phyloP scores from a whole-genome alignment of 2,329 filamentous ascomycete genomes.

The Colletotrichum lupini region DNA sequence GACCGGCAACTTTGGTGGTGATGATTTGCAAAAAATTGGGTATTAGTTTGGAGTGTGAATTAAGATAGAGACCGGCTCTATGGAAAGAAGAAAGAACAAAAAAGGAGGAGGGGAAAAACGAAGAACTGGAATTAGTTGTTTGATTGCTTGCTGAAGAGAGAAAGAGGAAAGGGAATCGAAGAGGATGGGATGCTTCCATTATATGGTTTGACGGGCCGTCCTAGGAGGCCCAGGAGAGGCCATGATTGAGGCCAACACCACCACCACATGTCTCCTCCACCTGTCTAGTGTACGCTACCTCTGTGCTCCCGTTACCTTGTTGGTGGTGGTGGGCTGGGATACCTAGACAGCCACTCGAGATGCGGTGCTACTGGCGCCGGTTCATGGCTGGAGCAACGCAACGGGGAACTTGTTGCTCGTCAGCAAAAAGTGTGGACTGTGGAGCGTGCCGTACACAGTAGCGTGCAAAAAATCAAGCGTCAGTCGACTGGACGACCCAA shows the following conservation, averaged over 20 bases:
- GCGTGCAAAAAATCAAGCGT: conserved; percentile 23
- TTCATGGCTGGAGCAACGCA: conserved; percentile 28
- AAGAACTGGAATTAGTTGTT: conserved; percentile 64
- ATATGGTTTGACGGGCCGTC: conserved; percentile 34
- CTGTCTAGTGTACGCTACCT: not conserved
- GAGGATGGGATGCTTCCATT: conserved; percentile 50
- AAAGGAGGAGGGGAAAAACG: conserved; percentile 57
- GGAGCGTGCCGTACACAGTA: conserved; percentile 19
- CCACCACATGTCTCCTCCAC: not conserved
- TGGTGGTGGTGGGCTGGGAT: conserved; percentile 8
- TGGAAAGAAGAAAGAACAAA: conserved; percentile 51
- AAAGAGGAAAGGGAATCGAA: conserved; percentile 56
- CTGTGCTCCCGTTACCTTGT: not conserved
- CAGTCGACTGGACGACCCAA: conserved; percentile 29
- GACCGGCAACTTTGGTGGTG: conserved; percentile 51
- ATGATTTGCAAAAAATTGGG: conserved; percentile 40
- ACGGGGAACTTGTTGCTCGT: conserved; percentile 12
- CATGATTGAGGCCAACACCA: conserved; percentile 17
- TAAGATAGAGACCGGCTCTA: conserved; percentile 67
- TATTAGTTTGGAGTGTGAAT: conserved; percentile 38
- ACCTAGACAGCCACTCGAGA: conserved; percentile 21
- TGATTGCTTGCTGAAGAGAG: conserved; percentile 74
- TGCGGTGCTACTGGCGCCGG: conserved; percentile 29
- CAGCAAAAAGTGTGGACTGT: not conserved
- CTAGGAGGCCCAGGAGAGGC: conserved; percentile 27